These are phyloP conservation scores for Eimeria maxima DNA, from an alignment of 169 alveolate species.

Conservation along the genomic window DNA sequence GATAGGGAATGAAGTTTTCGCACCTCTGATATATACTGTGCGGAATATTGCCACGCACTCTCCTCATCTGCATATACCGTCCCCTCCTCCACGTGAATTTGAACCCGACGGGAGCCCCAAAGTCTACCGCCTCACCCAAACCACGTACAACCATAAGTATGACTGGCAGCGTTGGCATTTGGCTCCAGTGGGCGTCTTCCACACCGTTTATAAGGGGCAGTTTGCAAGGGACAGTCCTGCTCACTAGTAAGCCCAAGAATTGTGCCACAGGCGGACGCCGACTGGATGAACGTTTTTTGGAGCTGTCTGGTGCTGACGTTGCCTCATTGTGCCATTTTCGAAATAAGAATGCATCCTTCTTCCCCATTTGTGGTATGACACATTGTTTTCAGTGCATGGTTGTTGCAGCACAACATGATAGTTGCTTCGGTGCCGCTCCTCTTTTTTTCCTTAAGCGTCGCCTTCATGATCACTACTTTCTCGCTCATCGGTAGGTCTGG, in stretches of 20 bases:
- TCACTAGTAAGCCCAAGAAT: conserved; percentile 68
- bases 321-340: not conserved
- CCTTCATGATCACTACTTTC: conserved; percentile 89
- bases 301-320: not conserved
- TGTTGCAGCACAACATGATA: conserved; percentile 79
- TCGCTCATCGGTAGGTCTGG: conserved; percentile 86
- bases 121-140: conserved; percentile 89
- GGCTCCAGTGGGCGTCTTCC: conserved; percentile 91
- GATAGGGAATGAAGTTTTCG: not conserved
- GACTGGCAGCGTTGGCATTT: conserved; percentile 94
- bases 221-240: conserved; percentile 90
- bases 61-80: conserved; percentile 88
- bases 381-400: conserved; percentile 73
- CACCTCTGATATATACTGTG: not conserved
- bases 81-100: conserved; percentile 94
- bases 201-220: conserved; percentile 92
- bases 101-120: conserved; percentile 90
- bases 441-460: conserved; percentile 86
- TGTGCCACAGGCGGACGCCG: not conserved
- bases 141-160: conserved; percentile 90
- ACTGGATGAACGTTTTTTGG: not conserved
- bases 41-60: conserved; percentile 79
- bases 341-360: not conserved
- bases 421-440: conserved; percentile 88
- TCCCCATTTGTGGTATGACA: not conserved